Evolutionary conservation across 352 stramenopile species (phyloP).

Genomic region (Phytophthora sojae): DNA sequence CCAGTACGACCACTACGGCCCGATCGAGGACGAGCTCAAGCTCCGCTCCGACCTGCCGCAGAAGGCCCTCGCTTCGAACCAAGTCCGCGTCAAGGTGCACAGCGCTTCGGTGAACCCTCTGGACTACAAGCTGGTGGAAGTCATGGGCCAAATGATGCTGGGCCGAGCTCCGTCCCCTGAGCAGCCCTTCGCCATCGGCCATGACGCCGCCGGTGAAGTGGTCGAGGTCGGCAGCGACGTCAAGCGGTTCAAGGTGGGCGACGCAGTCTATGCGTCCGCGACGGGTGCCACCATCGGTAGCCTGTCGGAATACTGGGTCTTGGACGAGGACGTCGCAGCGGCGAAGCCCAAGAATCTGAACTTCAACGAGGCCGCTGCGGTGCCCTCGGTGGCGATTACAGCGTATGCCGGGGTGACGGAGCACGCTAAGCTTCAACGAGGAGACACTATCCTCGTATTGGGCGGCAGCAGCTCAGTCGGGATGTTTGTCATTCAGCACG

Average conservation of each 20-base stretch:
- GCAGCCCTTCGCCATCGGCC: conserved; percentile 32
- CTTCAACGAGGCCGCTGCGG: conserved; percentile 45
- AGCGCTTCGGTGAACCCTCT: conserved; percentile 65
- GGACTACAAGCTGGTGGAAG: not conserved
- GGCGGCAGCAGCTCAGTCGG: conserved; percentile 40
- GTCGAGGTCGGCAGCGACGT: conserved; percentile 42
- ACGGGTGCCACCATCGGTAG: conserved; percentile 3
- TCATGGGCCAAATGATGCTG: conserved; percentile 18
- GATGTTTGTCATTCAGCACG: conserved; percentile 40
- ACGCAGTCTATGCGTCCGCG: conserved; percentile 30
- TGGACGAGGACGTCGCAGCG: conserved; percentile 34
- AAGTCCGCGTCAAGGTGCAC: not conserved
- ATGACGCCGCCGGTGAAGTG: conserved; percentile 42
- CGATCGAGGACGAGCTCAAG: conserved; percentile 24
- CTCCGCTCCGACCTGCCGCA: conserved; percentile 1
- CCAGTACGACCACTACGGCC: conserved; percentile 38
- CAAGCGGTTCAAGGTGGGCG: conserved; percentile 28
- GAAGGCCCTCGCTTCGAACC: not conserved
- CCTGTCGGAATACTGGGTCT: conserved; percentile 27
- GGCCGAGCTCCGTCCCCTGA: conserved; percentile 25
- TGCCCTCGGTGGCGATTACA: conserved; percentile 34
- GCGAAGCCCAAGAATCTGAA: conserved; percentile 44
- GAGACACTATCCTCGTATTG: conserved; percentile 45
- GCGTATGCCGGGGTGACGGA: conserved; percentile 30
- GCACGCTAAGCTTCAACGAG: conserved; percentile 37